Evolutionary conservation across 768 basidiomycete genomes (phyloP).

Genomic region (Filobasidium wieringae): DNA sequence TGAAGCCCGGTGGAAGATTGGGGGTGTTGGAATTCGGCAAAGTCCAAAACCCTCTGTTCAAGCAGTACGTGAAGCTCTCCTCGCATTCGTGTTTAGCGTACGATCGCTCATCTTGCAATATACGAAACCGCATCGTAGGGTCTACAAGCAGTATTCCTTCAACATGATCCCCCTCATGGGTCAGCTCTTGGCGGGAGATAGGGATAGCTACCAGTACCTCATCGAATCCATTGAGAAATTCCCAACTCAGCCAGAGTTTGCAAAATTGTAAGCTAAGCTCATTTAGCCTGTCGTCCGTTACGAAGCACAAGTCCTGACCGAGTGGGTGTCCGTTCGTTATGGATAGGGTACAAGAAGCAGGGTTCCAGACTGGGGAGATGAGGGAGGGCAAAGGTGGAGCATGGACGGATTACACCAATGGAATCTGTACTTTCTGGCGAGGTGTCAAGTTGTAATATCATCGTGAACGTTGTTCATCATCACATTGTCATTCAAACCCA

Average conservation of each 20-base stretch:
- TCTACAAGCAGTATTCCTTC: slow-evolving; percentile 94
- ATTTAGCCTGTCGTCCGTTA: neutral
- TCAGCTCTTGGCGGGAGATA: slow-evolving; percentile 90
- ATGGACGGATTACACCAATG: slow-evolving; percentile 39
- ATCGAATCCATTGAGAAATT: slow-evolving; percentile 94
- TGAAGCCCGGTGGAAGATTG: slow-evolving; percentile 92
- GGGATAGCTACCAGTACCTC: slow-evolving; percentile 91
- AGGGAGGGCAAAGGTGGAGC: slow-evolving; percentile 39
- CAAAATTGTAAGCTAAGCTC: slow-evolving; percentile 50
- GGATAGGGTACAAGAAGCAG: slow-evolving; percentile 36
- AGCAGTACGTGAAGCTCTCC: slow-evolving; percentile 51
- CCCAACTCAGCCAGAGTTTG: slow-evolving; percentile 76
- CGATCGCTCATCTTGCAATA: neutral
- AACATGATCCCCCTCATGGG: slow-evolving; percentile 86
- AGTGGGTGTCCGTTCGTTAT: neutral
- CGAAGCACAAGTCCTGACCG: neutral
- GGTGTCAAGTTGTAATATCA: slow-evolving; percentile 10
- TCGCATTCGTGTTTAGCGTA: neutral
- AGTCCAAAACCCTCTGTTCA: slow-evolving; percentile 74
- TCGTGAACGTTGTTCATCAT: neutral
- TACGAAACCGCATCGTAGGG: no score
- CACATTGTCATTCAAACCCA: neutral
- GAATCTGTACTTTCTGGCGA: slow-evolving; percentile 23
- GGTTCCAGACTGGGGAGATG: slow-evolving; percentile 40
- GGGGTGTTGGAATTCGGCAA: slow-evolving; percentile 93